Evolutionary conservation across 306 rosid species (phyloP).

Genomic region (Hippophae rhamnoides): DNA sequence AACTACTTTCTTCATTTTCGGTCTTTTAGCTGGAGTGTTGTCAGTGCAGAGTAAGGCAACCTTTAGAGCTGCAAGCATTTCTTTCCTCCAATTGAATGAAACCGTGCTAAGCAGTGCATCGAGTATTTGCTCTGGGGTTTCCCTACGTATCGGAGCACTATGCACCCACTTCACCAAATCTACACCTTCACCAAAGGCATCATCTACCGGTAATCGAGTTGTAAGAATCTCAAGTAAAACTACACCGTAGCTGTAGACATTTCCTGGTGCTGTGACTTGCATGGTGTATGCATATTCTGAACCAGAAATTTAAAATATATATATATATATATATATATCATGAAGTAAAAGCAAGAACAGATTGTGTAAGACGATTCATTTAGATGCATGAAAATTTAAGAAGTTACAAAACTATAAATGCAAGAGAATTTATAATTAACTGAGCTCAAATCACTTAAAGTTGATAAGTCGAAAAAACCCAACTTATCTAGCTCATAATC

Average conservation of each 20-base stretch:
- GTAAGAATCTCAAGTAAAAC: constrained; percentile 90
- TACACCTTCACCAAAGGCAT: constrained; percentile 82
- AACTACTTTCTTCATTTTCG: constrained; percentile 87
- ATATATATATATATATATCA: no score
- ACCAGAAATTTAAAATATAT: constrained; percentile 9
- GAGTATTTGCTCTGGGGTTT: constrained; percentile 98
- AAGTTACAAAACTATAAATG: neutral
- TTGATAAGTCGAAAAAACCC: no score
- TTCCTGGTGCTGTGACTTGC: constrained; percentile 99
- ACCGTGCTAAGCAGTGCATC: constrained; percentile 87
- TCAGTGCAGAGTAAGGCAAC: constrained; percentile 96
- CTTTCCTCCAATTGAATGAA: constrained; percentile 94
- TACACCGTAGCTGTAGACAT: constrained; percentile 92
- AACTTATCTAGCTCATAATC: no score
- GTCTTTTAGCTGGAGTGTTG: constrained; percentile 83
- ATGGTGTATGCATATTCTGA: constrained; percentile 97
- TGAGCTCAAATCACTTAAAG: no score
- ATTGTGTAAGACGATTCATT: neutral
- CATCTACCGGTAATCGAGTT: constrained; percentile 78
- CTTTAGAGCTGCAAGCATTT: constrained; percentile 95
- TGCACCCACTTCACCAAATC: constrained; percentile 99
- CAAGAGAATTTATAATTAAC: neutral
- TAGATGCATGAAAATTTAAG: neutral
- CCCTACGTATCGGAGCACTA: constrained; percentile 75
- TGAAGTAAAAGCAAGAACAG: neutral